Evolutionary conservation across 805 yeast genomes (phyloP).

Genomic region (Ogataea haglerorum): DNA sequence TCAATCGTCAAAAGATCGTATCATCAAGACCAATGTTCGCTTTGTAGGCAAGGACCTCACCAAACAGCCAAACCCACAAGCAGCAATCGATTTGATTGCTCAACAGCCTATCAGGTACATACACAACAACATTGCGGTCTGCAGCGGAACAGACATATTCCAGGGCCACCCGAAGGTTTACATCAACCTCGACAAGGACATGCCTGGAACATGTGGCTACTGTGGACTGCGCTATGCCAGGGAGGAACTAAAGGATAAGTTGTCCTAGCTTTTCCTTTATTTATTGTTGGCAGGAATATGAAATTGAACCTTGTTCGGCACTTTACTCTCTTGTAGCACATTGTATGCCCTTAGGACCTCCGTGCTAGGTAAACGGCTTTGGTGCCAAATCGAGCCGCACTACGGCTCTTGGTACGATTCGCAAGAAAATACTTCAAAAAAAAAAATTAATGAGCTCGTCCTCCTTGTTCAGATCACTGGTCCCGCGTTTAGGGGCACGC

Average conservation of each 20-base stretch:
- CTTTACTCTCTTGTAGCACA: too few relatives aligned
- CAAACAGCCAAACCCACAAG: conserved; percentile 72
- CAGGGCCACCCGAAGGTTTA: conserved; percentile 84
- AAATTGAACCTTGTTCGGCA: too few relatives aligned
- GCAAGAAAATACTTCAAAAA: not conserved
- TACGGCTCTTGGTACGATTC: too few relatives aligned
- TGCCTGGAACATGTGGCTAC: conserved; percentile 72
- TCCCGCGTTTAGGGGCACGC: not conserved
- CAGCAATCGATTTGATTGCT: conserved; percentile 81
- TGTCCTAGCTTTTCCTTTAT: conserved; percentile 8
- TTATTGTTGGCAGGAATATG: conserved; percentile 3
- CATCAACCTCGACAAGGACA: conserved; percentile 76
- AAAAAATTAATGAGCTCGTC: conserved; percentile 1
- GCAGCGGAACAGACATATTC: conserved; percentile 76
- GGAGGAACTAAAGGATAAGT: conserved; percentile 40
- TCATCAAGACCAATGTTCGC: conserved; percentile 53
- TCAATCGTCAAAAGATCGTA: conserved; percentile 59
- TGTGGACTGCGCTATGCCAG: conserved; percentile 71
- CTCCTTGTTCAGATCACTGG: not conserved
- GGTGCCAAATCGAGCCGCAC: too few relatives aligned
- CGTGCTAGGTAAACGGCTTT: too few relatives aligned
- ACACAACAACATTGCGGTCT: conserved; percentile 62
- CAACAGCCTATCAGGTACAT: conserved; percentile 65
- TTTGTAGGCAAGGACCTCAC: conserved; percentile 68
- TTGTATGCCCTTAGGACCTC: too few relatives aligned